phyloP scores from a whole-genome alignment of 2,329 filamentous ascomycete genomes.

The Monilinia polystroma region DNA sequence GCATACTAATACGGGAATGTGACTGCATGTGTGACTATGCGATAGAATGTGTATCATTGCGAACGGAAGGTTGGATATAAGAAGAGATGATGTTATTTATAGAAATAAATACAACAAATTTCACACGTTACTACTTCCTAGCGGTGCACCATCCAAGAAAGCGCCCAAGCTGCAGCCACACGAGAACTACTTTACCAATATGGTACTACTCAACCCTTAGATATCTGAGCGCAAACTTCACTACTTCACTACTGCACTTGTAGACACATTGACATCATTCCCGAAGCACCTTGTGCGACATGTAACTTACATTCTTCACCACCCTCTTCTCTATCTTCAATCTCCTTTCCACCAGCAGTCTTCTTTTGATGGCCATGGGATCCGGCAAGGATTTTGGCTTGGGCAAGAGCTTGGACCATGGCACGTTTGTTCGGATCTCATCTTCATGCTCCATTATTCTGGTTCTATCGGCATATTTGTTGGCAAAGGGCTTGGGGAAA shows the following conservation, averaged over 20 bases:
- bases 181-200: neutral
- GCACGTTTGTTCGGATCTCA: neutral
- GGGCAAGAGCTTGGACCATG: constrained; percentile 6
- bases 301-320: neutral
- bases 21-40: neutral
- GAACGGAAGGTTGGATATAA: neutral
- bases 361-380: neutral
- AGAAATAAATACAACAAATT: neutral
- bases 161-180: neutral
- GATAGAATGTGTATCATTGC: neutral
- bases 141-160: neutral
- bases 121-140: neutral
- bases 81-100: neutral
- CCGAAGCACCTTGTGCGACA: neutral
- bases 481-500: neutral
- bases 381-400: constrained; percentile 3
- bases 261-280: neutral
- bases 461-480: neutral
- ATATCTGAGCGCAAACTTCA: neutral
- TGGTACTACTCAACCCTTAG: neutral
- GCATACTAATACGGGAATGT: neutral
- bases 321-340: neutral
- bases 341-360: neutral
- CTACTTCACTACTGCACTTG: neutral
- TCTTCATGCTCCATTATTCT: neutral